Conservation (phyloP, 768 basidiomycete genomes). For the Dendrothele bispora region DNA sequence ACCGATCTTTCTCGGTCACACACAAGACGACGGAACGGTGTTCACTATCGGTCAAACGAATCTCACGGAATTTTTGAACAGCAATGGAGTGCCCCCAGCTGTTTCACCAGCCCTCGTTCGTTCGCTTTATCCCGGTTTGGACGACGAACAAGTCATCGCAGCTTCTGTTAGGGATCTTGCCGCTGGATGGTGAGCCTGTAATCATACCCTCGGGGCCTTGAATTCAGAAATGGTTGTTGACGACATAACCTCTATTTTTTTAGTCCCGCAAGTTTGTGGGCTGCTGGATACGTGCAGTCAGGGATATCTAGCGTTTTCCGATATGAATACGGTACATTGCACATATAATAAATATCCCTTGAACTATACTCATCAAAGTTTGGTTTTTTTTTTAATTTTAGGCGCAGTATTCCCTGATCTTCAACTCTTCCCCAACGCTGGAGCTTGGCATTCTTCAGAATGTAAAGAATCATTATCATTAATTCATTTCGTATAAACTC, state of each 20-base stretch:
- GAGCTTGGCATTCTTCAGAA: conserved; percentile 21
- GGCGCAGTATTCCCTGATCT: conserved; percentile 19
- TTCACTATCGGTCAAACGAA: neutral
- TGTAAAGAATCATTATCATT: conserved; percentile 7
- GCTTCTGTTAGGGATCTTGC: neutral
- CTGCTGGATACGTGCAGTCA: neutral
- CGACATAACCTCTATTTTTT: conserved; percentile 2
- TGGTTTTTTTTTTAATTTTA: neutral
- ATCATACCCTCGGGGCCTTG: neutral
- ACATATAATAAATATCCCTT: neutral
- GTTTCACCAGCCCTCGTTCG: neutral
- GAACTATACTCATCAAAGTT: neutral
- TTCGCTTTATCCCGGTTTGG: neutral
- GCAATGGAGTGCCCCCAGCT: neutral
- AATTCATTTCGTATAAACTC: neutral
- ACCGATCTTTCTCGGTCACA: neutral
- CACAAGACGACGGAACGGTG: neutral
- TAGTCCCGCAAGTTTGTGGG: conserved; percentile 8
- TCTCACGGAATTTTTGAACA: neutral
- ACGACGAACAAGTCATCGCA: neutral
- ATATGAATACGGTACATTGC: conserved; percentile 16
- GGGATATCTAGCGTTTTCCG: conserved; percentile 12
- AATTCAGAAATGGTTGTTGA: conserved; percentile 13
- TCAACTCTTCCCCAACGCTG: conserved; percentile 19
- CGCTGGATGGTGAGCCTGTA: neutral